phyloP scores from a whole-genome alignment of 208 protist species.

The Naegleria fowleri region DNA sequence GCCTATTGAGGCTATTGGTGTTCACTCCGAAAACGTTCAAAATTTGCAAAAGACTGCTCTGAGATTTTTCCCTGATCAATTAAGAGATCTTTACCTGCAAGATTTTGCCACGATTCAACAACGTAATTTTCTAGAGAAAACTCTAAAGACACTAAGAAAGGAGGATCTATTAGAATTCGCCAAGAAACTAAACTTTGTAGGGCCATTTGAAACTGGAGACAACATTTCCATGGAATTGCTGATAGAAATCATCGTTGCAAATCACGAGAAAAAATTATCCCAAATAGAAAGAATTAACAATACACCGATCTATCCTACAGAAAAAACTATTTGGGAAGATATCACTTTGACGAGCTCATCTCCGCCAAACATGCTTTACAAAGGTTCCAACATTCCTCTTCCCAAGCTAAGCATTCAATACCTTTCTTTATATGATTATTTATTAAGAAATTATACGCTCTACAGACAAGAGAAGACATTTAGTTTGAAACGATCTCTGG shows the following conservation, averaged over 20 bases:
- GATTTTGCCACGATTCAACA: not conserved
- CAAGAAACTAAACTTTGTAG: not conserved
- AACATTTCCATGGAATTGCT: not conserved
- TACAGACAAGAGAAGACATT: not conserved
- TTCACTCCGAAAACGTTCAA: slow-evolving; percentile 31
- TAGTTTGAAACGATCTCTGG: not conserved
- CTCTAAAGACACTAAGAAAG: not conserved
- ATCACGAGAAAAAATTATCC: not conserved
- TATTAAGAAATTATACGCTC: not conserved
- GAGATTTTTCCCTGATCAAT: not conserved
- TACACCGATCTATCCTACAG: not conserved
- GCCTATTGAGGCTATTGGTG: slow-evolving; percentile 37
- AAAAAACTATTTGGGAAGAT: not conserved
- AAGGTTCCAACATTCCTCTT: not conserved
- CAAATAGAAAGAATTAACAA: not conserved
- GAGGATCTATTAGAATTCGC: not conserved
- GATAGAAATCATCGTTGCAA: slow-evolving; percentile 21
- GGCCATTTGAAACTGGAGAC: not conserved
- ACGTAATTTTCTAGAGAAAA: not conserved
- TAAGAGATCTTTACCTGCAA: not conserved
- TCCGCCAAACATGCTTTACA: not conserved
- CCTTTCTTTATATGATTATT: not conserved
- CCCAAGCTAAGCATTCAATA: slow-evolving; percentile 10
- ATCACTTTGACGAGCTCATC: no score
- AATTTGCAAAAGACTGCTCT: slow-evolving; percentile 27